phyloP scores from a whole-genome alignment of 1,284 basidiomycete species.

The Mycosarcoma maydis region DNA sequence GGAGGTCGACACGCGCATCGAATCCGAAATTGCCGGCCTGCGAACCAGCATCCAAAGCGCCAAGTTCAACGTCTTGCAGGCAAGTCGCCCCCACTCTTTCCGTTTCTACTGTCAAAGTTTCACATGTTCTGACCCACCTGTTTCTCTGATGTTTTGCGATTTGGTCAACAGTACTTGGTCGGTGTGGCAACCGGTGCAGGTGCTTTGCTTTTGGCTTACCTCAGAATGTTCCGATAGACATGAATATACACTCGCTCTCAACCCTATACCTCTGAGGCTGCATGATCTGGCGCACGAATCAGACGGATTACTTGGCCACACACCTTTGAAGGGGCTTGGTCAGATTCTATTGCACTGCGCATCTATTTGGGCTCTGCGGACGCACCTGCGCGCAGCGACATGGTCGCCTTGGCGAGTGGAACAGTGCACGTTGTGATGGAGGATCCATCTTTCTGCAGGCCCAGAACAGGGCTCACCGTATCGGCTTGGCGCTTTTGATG shows the following conservation, averaged over 20 bases:
- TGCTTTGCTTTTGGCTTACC: conserved; percentile 84
- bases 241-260: not conserved
- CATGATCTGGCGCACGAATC: too few species aligned
- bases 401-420: conserved; percentile 29
- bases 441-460: conserved; percentile 30
- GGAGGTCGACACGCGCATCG: conserved; percentile 96
- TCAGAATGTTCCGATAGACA: conserved; percentile 70
- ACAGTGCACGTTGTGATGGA: conserved; percentile 38
- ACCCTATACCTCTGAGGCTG: not conserved
- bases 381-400: conserved; percentile 20
- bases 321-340: not conserved
- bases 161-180: conserved; percentile 48
- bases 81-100: conserved; percentile 12
- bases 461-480: conserved; percentile 9
- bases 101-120: not conserved
- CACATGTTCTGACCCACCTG: too few species aligned
- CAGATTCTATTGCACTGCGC: not conserved
- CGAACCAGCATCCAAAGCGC: conserved; percentile 90
- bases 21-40: conserved; percentile 91
- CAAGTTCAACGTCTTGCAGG: conserved; percentile 73
- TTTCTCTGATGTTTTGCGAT: not conserved
- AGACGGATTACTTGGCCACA: too few species aligned
- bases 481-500: conserved; percentile 2
- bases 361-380: not conserved
- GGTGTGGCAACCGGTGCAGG: conserved; percentile 81